Base-by-base conservation (phyloP, 176 grass and related monocot species). In the Alloteropsis semialata region DNA sequence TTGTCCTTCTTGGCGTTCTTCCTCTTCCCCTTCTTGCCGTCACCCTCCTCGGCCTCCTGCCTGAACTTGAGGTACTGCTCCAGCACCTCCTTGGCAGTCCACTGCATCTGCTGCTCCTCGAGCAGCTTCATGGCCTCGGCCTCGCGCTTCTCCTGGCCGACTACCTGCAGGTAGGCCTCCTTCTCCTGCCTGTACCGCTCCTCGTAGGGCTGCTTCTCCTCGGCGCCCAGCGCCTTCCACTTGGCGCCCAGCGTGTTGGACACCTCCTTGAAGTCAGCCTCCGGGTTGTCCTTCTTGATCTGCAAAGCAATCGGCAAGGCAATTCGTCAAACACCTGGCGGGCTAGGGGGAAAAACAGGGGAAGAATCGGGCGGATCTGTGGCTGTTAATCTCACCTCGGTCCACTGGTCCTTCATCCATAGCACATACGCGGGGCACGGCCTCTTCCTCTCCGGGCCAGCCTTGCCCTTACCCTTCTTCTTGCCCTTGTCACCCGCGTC, bases 351-450 rank as follows among this genome's bases (percentile, higher is more conserved):
- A 24, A 68, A 11, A 29, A 2, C 4, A 19, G 25, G 3, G 19
- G 18, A 17, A 4, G 18, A 64, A 46, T 5, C 10, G 8, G 2
- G 28, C 9, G 19, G 4, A 21, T 37, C 24, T 37, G 33, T 19
- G 5, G 43, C 1, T 2, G 7, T 10, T 9, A 12, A 50, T 44
- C 25, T 59, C 69, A 98, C 95, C 82, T 93, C 82, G 4, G 75
- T 84, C 96, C 93, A 99, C 78, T 96, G 89, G 48, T 99, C 93
- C 63, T 93, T 99, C 57, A 84, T 88, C 91, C 96, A 96, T 25
- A 93, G 89, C 45, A 85, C 56, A 56, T 96, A 99, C 0, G 96
- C 91, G 0, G 96, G 54, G 34, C 87, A 88, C 0, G 89, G 87
- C 81, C 90, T 99, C 91, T 92, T 99, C 85, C 76, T 83, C 82